Base-by-base conservation (phyloP, 2,329 filamentous ascomycete genomes). In the Xylaria sp. region DNA sequence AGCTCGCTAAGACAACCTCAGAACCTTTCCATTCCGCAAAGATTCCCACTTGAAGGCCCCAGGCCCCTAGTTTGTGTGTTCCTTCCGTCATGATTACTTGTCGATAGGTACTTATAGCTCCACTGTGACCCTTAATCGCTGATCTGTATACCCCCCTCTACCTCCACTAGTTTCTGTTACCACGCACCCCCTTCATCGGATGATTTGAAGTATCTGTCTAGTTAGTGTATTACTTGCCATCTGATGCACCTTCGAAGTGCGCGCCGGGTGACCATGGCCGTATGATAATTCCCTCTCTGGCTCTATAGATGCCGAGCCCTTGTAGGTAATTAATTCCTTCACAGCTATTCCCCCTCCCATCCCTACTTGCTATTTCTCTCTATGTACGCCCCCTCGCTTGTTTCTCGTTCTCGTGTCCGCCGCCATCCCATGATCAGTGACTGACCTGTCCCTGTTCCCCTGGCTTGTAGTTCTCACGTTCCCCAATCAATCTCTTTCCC, bases 401-500 rank as follows among this genome's bases (percentile, higher is more conserved):
- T 20, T 34, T 37, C 13, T 31, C 15, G 25, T 55, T n/a, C 52
- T 34, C 28, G 52, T 55, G 28, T 34, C 52, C 28, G 52, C 28
- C 52, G 25, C 52, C 25, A 28, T 37, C 52, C 52, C 52, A 31
- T 31, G 25, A 28, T 52, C 50, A 52, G 2, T 25, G 10, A 28
- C 10, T 28, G 51, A 13, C 20, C 61, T 23, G 46, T 60, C 52
- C 51, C 31, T 67, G 58, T 48, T 57, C 59, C 59, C 56, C 64
- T 61, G 34, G 57, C 65, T 67, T 44, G 48, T 64, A 54, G 60
- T 69, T 66, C 56, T 66, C 65, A 31, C 65, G 55, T 65, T 65
- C 61, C 66, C 69, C 72, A 73, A 71, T 75, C 73, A 74, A 69
- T 63, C 72, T 68, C 73, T 66, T 69, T 73, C 69, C 63, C 66